phyloP scores from a whole-genome alignment of 1,139 yeast genomes.

The Debaryomyces singareniensis region DNA sequence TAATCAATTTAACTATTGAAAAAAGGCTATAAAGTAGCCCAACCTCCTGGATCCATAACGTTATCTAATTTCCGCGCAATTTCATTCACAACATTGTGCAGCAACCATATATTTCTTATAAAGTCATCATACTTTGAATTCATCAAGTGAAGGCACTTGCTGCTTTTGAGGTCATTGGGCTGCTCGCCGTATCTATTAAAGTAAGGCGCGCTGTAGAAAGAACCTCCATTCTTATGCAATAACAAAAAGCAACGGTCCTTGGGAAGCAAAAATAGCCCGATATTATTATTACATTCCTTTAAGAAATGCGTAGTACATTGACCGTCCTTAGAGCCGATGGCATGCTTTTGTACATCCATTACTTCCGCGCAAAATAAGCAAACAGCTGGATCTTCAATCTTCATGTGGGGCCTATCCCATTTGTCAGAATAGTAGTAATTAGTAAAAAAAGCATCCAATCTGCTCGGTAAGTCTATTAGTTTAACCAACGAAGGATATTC shows the following conservation, averaged over 20 bases:
- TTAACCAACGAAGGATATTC: constrained; percentile 66
- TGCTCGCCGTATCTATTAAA: constrained; percentile 83
- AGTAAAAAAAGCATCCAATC: constrained; percentile 66
- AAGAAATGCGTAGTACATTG: constrained; percentile 62
- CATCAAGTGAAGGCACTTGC: constrained; percentile 67
- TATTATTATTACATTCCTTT: constrained; percentile 60
- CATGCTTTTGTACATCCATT: constrained; percentile 57
- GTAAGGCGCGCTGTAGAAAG: constrained; percentile 81
- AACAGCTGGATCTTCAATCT: constrained; percentile 73
- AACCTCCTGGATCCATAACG: constrained; percentile 82
- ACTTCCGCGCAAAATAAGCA: constrained; percentile 79
- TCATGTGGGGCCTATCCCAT: constrained; percentile 31
- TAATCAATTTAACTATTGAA: no score
- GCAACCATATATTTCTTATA: constrained; percentile 65
- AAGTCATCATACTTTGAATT: constrained; percentile 61
- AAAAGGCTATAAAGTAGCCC: constrained; percentile 81
- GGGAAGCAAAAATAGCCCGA: constrained; percentile 77
- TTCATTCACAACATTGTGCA: constrained; percentile 69
- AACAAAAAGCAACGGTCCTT: constrained; percentile 66
- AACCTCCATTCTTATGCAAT: constrained; percentile 67
- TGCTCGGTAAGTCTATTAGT: constrained; percentile 55
- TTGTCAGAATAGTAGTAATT: constrained; percentile 44
- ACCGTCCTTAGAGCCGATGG: constrained; percentile 49
- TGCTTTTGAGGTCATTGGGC: constrained; percentile 67
- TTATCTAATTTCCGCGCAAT: constrained; percentile 78